Base-by-base conservation (phyloP, 2,329 filamentous ascomycete species). In the Pseudogymnoascus destructans region DNA sequence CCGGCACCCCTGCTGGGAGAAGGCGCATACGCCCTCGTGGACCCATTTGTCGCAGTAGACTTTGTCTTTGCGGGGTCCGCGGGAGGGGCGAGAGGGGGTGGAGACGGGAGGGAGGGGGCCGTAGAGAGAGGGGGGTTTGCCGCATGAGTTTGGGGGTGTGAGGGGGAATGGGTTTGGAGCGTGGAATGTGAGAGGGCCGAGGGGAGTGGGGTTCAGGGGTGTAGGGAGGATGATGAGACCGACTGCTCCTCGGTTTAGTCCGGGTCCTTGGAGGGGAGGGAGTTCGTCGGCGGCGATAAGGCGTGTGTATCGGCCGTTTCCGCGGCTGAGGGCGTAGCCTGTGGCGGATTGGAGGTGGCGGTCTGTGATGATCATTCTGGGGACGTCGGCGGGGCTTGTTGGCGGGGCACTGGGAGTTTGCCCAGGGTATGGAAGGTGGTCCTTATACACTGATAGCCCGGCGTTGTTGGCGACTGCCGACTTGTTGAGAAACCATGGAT, bases 31-130 rank as follows among this genome's bases (percentile, higher is more conserved):
- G 17, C 89, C 90, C 60, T 87, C 85, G 65, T 88, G 84, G 58
- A 95, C 85, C 90, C 90, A 96, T 70, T 92, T 89, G 60, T 89
- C 88, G 72, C 90, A 95, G 70, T 86, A 95, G 21, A 86, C 74
- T 69, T 95, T 95, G 59, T 70, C 68, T 21, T 68, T 61, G 8
- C 64, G 52, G 2, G 52, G 52, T 2, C 32, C 40, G 40, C 40
- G 40, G 1, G 40, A 25, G 40, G 40, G 40, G 21, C 40, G 40
- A 7, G 40, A 46, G 8, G 40, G 40, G 21, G 40, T 46, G 21
- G 21, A 23, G 38, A 42, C 40, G 13, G 40, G 40, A 15, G 40
- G 21, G 40, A 46, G 40, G 6, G 21, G 40, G 7, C 40, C 21
- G 13, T 49, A 49, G 40, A 25, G 11, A 4, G 40, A 15, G 11